Evolutionary conservation across 2,329 filamentous ascomycete species (phyloP).

Genomic region (Cordyceps fumosorosea): DNA sequence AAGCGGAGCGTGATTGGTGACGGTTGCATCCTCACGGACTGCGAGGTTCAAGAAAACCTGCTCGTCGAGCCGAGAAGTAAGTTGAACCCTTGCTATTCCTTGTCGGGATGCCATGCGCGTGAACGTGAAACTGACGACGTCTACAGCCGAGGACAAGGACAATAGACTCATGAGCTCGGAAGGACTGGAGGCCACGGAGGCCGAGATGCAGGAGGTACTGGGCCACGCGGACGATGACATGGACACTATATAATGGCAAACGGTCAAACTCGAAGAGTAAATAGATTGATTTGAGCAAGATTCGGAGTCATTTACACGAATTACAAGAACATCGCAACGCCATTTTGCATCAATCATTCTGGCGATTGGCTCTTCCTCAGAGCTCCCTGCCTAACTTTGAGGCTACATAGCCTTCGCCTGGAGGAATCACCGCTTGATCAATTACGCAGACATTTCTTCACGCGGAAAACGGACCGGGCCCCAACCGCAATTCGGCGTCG

Average conservation of each 20-base stretch:
- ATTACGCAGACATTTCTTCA: too few species aligned
- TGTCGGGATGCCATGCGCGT: neutral
- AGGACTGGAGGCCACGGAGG: slow-evolving; percentile 56
- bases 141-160: slow-evolving; percentile 57
- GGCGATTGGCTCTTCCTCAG: too few species aligned
- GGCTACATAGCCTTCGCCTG: too few species aligned
- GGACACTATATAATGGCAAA: neutral
- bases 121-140: slow-evolving; percentile 14
- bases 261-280: neutral
- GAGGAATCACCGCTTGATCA: too few species aligned
- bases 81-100: slow-evolving; percentile 23
- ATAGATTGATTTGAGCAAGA: neutral
- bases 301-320: neutral
- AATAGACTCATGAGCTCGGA: slow-evolving; percentile 63
- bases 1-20: slow-evolving; percentile 77
- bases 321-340: too few species aligned
- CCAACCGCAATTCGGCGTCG: too few species aligned
- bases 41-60: slow-evolving; percentile 86
- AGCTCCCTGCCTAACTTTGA: too few species aligned
- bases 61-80: slow-evolving; percentile 73
- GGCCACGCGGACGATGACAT: slow-evolving; percentile 33
- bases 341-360: too few species aligned
- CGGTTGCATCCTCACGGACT: slow-evolving; percentile 72
- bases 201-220: slow-evolving; percentile 51
- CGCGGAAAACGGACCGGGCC: too few species aligned